Evolutionary conservation across 202 grass and related monocot species (phyloP), one percentile per base, ranked within the genome.

Genomic region (Cymbopogon flexuosus): DNA sequence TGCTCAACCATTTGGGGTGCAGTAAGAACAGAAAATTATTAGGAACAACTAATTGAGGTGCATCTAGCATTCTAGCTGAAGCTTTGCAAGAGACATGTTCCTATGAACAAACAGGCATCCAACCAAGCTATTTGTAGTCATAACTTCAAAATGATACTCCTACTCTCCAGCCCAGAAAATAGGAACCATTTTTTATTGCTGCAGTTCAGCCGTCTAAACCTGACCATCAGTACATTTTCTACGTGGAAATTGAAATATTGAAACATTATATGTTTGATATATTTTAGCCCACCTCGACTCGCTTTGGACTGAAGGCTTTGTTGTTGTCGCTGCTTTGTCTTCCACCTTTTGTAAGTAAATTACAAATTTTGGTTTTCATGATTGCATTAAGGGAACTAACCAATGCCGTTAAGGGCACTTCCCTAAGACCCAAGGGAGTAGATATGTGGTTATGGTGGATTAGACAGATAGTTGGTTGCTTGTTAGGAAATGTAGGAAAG

Each of bases 21-120:
- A 71, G 16, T 51, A 7, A 64, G 65, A 45, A 70, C 16, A 73
- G 59, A 62, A 78, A 16, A 58, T 47, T 6, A 72, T 61, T 61
- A 75, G 47, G 30, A 49, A 42, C 43, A 15, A 36, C 18, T 59
- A 68, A 68, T 62, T 58, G 34, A 45, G 41, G 36, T 41, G 49
- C 18, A 37, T 35, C 36, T 69, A n/a, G n/a, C n/a, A n/a, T n/a
- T n/a, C n/a, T n/a, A 36, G 61, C 58, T 54, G 59, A 70, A 40
- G 33, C 19, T 29, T 54, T 63, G 56, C 7, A 51, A 81, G 6
- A 52, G 23, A 72, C 31, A 46, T 19, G 62, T 61, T 10, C 29
- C 10, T 46, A 18, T 65, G 63, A 35, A 54, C 58, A 85, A 73
- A 81, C 24, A 80, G 14, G 33, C 43, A 86, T 62, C 34, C 36